A percentile compares a stretch with the other conserved stretches of the same genome.
Evolutionary conservation across 495 filamentous ascomycete genomes (phyloP).

Genomic region (Talaromyces ruber): DNA sequence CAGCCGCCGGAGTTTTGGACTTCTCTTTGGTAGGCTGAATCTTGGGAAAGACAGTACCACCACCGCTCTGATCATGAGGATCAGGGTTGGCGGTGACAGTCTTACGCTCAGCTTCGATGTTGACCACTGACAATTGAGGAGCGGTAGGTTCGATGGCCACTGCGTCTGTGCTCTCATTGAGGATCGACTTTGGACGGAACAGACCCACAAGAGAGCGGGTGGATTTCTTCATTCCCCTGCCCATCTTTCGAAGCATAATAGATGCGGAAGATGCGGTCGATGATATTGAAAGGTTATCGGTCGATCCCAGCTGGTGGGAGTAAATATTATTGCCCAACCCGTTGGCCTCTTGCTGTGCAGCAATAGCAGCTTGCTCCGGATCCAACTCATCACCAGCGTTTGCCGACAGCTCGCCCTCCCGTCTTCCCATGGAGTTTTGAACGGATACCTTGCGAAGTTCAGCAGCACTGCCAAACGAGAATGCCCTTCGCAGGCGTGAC

Average conservation of each 20-base stretch:
- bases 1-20: constrained; percentile 29
- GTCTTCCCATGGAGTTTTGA: constrained; percentile 50
- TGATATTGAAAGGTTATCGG: constrained; percentile 93
- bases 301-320: constrained; percentile 71
- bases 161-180: constrained; percentile 65
- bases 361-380: constrained; percentile 83
- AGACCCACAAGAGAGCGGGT: constrained; percentile 85
- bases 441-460: constrained; percentile 74
- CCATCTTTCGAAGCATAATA: constrained; percentile 99
- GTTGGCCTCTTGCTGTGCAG: constrained; percentile 78
- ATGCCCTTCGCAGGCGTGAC: constrained; percentile 81
- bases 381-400: constrained; percentile 63
- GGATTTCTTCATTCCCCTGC: constrained; percentile 90
- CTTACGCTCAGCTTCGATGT: constrained; percentile 85
- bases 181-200: constrained; percentile 88
- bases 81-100: constrained; percentile 72
- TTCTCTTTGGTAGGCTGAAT: constrained; percentile 52
- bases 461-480: constrained; percentile 94
- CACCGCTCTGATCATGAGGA: constrained; percentile 56
- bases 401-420: constrained; percentile 62
- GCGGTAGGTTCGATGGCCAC: constrained; percentile 55
- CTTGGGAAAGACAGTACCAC: constrained; percentile 80
- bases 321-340: constrained; percentile 94
- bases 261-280: constrained; percentile 97
- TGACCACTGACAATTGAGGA: constrained; percentile 86